A percentile compares a stretch with the other conserved stretches of the same genome.
phyloP scores from a whole-genome alignment of 495 filamentous ascomycete species.

The Hyaloscypha hepaticicola region DNA sequence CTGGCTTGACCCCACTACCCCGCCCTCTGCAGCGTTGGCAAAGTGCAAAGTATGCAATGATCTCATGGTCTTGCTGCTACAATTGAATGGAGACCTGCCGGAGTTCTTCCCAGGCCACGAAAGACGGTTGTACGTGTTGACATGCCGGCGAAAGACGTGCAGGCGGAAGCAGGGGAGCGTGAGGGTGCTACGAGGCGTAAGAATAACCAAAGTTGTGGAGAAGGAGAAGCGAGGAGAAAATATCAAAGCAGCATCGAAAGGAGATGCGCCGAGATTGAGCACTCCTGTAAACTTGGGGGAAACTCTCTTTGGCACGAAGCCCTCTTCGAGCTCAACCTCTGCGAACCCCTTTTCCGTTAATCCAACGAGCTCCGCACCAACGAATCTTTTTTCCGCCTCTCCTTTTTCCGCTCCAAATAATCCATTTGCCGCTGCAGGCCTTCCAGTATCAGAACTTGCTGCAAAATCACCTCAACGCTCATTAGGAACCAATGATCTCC shows the following conservation, averaged over 20 bases:
- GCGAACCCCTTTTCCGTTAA: slow-evolving; percentile 47
- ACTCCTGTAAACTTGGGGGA: slow-evolving; percentile 49
- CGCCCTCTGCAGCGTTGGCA: slow-evolving; percentile 76
- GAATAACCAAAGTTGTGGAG: slow-evolving; percentile 41
- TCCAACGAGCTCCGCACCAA: slow-evolving; percentile 34
- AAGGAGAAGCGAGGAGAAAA: slow-evolving; percentile 31
- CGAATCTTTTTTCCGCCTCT: slow-evolving; percentile 57
- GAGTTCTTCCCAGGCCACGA: slow-evolving; percentile 83
- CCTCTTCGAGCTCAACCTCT: slow-evolving; percentile 31
- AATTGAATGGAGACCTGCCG: slow-evolving; percentile 88
- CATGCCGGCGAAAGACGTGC: slow-evolving; percentile 76
- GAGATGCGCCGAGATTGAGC: slow-evolving; percentile 32
- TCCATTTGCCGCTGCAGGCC: slow-evolving; percentile 36
- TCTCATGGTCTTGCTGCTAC: slow-evolving; percentile 79
- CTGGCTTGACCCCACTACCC: slow-evolving; percentile 69
- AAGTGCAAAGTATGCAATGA: slow-evolving; percentile 88
- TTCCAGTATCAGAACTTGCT: slow-evolving; percentile 30
- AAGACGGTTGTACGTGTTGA: slow-evolving; percentile 79
- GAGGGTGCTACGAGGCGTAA: slow-evolving; percentile 64
- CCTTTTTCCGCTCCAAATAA: slow-evolving; percentile 37
- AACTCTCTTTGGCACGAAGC: slow-evolving; percentile 52
- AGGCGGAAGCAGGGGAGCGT: slow-evolving; percentile 80
- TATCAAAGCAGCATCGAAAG: slow-evolving; percentile 31
- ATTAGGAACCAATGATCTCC: slow-evolving; percentile 41
- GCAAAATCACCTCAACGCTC: slow-evolving; percentile 32